Conservation (phyloP, 805 yeast genomes). For the Wickerhamiella qilinensis region DNA sequence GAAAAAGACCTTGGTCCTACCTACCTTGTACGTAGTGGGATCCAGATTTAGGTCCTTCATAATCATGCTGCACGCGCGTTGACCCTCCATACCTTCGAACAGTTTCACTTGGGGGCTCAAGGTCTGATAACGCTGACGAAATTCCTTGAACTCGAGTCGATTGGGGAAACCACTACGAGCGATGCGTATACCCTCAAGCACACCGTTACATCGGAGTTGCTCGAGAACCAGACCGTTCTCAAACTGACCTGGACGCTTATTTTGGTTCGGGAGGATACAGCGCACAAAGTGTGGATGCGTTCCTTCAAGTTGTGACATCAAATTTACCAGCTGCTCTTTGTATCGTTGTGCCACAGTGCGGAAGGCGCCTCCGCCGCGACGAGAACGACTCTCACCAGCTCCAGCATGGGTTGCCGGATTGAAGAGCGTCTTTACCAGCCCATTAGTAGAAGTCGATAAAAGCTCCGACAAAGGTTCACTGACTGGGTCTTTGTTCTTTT, state of each 20-base stretch:
- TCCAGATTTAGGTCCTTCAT: constrained; percentile 49
- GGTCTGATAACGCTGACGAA: constrained; percentile 59
- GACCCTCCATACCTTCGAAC: constrained; percentile 29
- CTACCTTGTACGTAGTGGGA: constrained; percentile 42
- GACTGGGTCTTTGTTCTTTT: constrained; percentile 86
- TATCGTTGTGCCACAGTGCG: constrained; percentile 81
- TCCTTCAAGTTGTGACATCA: constrained; percentile 54
- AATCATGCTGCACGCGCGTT: constrained; percentile 53
- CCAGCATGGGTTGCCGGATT: constrained; percentile 10
- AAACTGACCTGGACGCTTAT: constrained; percentile 53
- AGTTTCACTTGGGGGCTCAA: constrained; percentile 25
- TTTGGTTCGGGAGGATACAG: constrained; percentile 80
- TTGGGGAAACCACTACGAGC: constrained; percentile 97
- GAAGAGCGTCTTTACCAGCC: constrained; percentile 42
- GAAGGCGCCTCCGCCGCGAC: constrained; percentile 31
- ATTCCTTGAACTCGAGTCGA: constrained; percentile 68
- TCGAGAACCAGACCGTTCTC: constrained; percentile 66
- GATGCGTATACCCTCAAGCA: constrained; percentile 89
- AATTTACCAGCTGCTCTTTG: constrained; percentile 58
- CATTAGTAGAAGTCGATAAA: constrained; percentile 39
- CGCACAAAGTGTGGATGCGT: constrained; percentile 96
- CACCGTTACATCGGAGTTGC: constrained; percentile 94
- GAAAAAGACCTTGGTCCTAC: constrained; percentile 59
- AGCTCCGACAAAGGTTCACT: constrained; percentile 56
- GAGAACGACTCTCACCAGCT: constrained; percentile 6